Conservation (phyloP, 768 basidiomycete species). For the Boletus vinaceobasis region DNA sequence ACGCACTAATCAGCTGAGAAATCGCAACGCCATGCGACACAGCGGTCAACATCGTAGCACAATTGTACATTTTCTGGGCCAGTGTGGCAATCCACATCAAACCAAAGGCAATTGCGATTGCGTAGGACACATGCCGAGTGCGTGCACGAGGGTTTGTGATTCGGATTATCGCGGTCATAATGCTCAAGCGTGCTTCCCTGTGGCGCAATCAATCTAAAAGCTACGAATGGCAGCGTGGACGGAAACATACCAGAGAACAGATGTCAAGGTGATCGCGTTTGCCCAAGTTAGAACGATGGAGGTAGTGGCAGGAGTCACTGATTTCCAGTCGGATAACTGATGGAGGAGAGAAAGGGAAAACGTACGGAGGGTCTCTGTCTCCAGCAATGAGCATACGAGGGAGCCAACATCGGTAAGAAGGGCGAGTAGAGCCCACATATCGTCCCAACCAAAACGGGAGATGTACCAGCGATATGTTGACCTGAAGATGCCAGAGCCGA, state of each 20-base stretch:
- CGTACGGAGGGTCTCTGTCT: too few species aligned
- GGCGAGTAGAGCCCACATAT: conserved; percentile 15
- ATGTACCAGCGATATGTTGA: conserved; percentile 9
- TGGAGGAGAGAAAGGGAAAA: background rate
- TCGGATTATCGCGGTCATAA: conserved; percentile 10
- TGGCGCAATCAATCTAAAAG: background rate
- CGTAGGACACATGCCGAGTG: background rate
- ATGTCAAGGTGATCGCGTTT: background rate
- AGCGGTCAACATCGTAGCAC: background rate
- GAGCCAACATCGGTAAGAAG: conserved; percentile 9
- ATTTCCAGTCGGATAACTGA: background rate
- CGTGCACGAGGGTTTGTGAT: conserved; percentile 6
- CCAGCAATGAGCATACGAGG: conserved; percentile 5
- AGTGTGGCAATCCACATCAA: conserved; percentile 13
- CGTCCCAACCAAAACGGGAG: conserved; percentile 18
- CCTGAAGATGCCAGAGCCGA: conserved; percentile 14
- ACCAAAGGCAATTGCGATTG: conserved; percentile 7
- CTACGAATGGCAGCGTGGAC: background rate
- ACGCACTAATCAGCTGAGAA: conserved; percentile 12
- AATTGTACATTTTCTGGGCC: conserved; percentile 2
- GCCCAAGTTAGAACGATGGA: conserved; percentile 5
- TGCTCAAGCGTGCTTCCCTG: conserved; percentile 18
- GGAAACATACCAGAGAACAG: conserved; percentile 11
- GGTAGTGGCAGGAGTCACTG: background rate
- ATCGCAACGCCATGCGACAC: conserved; percentile 2